phyloP scores from a whole-genome alignment of 257 asterid genomes.

The Buddleja alternifolia region DNA sequence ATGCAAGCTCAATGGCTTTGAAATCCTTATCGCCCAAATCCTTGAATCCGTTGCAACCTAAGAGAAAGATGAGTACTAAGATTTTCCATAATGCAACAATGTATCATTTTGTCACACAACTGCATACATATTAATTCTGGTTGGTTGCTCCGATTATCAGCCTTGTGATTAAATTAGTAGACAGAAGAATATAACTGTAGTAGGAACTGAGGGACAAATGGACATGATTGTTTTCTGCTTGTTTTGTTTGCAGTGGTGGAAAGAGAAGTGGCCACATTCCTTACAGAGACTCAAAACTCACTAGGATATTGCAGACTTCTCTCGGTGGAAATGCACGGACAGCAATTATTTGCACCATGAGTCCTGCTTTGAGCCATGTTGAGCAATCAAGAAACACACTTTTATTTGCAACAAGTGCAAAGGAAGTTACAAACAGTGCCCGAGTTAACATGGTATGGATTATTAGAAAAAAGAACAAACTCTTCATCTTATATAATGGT shows the following conservation, averaged over 20 bases:
- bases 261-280: conserved; percentile 82
- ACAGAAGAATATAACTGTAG: neutral
- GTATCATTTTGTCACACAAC: no score
- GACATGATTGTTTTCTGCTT: conserved; percentile 1
- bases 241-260: conserved; percentile 63
- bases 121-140: no score
- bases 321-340: conserved; percentile 98
- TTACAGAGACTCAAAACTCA: conserved; percentile 87
- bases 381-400: conserved; percentile 94
- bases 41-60: no score
- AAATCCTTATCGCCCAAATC: no score
- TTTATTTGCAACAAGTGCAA: conserved; percentile 89
- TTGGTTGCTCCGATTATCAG: neutral
- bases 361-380: conserved; percentile 93
- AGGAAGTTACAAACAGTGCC: conserved; percentile 88
- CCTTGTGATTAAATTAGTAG: neutral
- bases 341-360: conserved; percentile 91
- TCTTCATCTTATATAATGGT: conserved; percentile 4
- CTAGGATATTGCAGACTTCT: conserved; percentile 89
- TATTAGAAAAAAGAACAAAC: neutral
- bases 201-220: conserved; percentile 1
- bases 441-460: conserved; percentile 87
- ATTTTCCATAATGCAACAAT: no score
- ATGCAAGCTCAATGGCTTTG: no score
- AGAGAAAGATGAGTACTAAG: no score